Percentiles rank a stretch among this genome's conserved stretches.
phyloP scores from a whole-genome alignment of 2,329 filamentous ascomycete species.

The Aspergillus sp. region DNA sequence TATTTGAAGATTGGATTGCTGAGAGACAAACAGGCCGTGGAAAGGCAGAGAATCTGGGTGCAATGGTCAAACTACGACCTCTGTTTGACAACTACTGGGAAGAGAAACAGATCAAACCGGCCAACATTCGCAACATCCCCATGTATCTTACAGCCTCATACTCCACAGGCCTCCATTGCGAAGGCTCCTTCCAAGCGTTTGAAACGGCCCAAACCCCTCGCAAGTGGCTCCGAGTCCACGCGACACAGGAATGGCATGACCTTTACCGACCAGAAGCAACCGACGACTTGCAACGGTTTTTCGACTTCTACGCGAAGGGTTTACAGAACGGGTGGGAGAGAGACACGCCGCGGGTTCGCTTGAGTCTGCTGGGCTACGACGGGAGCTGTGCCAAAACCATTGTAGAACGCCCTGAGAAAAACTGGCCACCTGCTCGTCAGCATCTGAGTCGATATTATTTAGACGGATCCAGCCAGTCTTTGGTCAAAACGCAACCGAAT shows the following conservation, averaged over 20 bases:
- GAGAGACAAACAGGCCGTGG: neutral
- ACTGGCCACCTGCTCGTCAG: no score
- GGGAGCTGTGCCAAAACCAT: no score
- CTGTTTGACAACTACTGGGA: neutral
- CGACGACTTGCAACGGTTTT: slow-evolving; percentile 22
- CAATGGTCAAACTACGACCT: neutral
- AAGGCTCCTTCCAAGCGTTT: neutral
- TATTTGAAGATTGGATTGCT: no score
- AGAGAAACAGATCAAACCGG: neutral
- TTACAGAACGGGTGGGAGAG: neutral
- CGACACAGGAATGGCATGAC: slow-evolving; percentile 30
- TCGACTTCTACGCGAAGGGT: slow-evolving; percentile 12
- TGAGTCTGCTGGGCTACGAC: slow-evolving; percentile 10
- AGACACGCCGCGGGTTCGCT: slow-evolving; percentile 5
- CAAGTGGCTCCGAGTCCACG: slow-evolving; percentile 19
- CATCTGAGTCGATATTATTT: no score
- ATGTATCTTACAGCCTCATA: neutral
- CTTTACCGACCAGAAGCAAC: slow-evolving; percentile 20
- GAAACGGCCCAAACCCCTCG: neutral
- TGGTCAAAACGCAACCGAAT: no score
- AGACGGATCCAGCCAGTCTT: no score
- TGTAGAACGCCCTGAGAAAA: no score
- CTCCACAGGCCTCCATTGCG: neutral
- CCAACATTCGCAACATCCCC: no score
- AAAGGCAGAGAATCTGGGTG: no score